These are phyloP conservation scores for Elsinoe fawcettii DNA, from an alignment of 2,329 filamentous ascomycete genomes.

Conservation along the genomic window DNA sequence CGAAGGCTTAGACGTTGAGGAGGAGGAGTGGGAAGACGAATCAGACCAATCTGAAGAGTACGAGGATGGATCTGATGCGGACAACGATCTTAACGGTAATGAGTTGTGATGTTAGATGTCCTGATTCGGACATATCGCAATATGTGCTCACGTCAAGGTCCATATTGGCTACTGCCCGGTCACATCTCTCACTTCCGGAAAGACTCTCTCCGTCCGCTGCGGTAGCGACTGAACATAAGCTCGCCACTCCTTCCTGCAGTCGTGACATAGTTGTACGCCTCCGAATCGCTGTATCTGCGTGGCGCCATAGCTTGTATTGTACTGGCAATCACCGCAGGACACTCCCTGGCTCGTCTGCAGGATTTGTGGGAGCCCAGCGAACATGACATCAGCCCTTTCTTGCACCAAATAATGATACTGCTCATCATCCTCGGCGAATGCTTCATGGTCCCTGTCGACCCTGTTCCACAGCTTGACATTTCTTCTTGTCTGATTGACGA, in stretches of 20 bases:
- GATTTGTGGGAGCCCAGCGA: neutral
- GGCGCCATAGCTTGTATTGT: neutral
- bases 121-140: neutral
- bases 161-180: neutral
- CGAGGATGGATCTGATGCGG: neutral
- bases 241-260: neutral
- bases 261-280: neutral
- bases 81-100: no score
- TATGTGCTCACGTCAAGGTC: neutral
- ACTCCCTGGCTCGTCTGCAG: neutral
- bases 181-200: neutral
- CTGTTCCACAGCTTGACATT: conserved; percentile 32
- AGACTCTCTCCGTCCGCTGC: neutral
- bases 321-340: neutral
- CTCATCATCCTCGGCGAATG: neutral
- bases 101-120: no score
- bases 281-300: neutral
- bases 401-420: neutral
- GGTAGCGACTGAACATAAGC: neutral
- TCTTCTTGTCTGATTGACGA: conserved; percentile 22
- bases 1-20: neutral
- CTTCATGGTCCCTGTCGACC: conserved; percentile 18
- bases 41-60: neutral
- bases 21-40: neutral
- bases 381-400: neutral